Conservation (phyloP, 1,284 basidiomycete genomes). For the Hemileia vastatrix region DNA sequence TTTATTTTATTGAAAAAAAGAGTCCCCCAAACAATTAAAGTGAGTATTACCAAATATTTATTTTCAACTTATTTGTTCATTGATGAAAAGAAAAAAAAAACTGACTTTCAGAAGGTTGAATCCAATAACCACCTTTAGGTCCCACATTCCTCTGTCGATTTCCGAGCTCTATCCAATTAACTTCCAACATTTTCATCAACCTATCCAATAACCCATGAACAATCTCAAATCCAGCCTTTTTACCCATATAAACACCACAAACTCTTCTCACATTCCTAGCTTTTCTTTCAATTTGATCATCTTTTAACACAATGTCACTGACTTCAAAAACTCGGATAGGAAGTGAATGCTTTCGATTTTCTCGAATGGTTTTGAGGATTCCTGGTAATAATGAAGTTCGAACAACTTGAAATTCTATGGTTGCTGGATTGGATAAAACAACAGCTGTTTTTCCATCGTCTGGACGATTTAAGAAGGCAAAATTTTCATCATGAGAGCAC, state of each 20-base stretch:
- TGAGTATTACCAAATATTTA: too few species aligned
- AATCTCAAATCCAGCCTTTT: conserved; percentile 91
- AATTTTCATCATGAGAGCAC: conserved; percentile 99
- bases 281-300: conserved; percentile 65
- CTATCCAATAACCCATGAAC: conserved; percentile 90
- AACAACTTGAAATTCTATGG: conserved; percentile 94
- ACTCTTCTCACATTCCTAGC: conserved; percentile 77
- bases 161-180: conserved; percentile 61
- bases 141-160: conserved; percentile 50
- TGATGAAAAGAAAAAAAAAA: conserved; percentile 20
- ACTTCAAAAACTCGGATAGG: conserved; percentile 91
- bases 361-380: conserved; percentile 88
- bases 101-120: conserved; percentile 71
- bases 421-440: conserved; percentile 91
- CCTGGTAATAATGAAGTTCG: conserved; percentile 90
- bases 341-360: conserved; percentile 86
- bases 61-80: neutral
- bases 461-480: conserved; percentile 73
- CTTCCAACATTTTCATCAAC: conserved; percentile 85
- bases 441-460: conserved; percentile 75
- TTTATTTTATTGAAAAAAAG: conserved; percentile 5
- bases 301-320: conserved; percentile 86
- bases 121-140: conserved; percentile 68
- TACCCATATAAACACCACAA: conserved; percentile 88
- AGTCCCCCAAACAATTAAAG: neutral